Base-by-base conservation (phyloP, 768 basidiomycete species). In the Rhizopogon vesiculosus region DNA sequence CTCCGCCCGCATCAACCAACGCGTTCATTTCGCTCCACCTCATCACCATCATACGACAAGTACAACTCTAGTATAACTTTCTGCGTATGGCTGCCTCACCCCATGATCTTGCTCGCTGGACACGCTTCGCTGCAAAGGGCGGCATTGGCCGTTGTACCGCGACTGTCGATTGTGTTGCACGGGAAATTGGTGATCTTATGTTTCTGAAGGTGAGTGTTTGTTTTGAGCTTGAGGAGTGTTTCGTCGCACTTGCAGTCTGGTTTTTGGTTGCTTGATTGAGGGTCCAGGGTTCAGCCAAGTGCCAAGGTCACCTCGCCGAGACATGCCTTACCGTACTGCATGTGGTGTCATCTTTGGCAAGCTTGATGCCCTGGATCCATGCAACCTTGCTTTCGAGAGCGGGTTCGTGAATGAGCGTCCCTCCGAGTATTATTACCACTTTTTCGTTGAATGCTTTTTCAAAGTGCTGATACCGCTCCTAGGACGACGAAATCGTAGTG, bases 121-220 rank as follows among this genome's bases (percentile, higher is more conserved):
- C 86, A 9, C 78, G 91, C 41, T 93, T 93, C 66, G 91, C 91
- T 0, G 81, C 76, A 5, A 93, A 91, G 64, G 91, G 91, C 0
- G 91, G 91, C 13, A 91, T 93, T 52, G 91, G 91, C 5, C 86
- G 77, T 61, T 91, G 90, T 59, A 84, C 81, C 1, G 91, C 91
- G 4, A 55, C 78, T 25, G 76, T 79, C 52, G 91, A 94, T 67
- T 91, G 88, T 62, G 80, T 89, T 18, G 89, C 89, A 2, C 83
- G 90, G 66, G 76, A 78, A 40, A 67, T 79, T 10, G 85, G 85
- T 22, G 91, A 93, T 69, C 76, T 94, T 44, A 94, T 94, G 91
- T 93, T 94, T 67, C 69, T 93, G 48, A 85, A 88, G 80, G 90
- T 84, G 54, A 46, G 80, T 73, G 29, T 22, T 8, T 3, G 4